A percentile compares a stretch with the other conserved stretches of the same genome.
Evolutionary conservation across 2,329 filamentous ascomycete genomes (phyloP).

Genomic region (Penicillium sp.): DNA sequence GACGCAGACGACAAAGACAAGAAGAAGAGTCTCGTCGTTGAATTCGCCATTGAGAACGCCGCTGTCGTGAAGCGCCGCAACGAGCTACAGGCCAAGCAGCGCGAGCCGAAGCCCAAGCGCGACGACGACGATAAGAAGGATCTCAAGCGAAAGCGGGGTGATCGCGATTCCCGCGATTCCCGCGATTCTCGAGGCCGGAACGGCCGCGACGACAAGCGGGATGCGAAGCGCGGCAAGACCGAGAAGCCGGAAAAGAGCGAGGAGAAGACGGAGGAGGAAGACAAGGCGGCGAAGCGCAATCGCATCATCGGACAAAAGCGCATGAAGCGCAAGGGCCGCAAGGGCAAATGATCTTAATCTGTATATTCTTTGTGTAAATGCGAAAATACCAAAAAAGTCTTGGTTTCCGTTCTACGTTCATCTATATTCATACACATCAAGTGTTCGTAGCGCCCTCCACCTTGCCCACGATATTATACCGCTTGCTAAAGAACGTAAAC

Average conservation of each 20-base stretch:
- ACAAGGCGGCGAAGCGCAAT: conserved; percentile 64
- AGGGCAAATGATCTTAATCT: conserved; percentile 36
- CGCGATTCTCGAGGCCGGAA: conserved; percentile 13
- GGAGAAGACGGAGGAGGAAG: conserved; percentile 42
- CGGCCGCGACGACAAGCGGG: conserved; percentile 17
- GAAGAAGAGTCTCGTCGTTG: conserved; percentile 87
- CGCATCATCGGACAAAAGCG: conserved; percentile 85
- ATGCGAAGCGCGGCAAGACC: conserved; percentile 27
- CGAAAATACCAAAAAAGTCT: conserved; percentile 22
- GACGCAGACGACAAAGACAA: conserved; percentile 59
- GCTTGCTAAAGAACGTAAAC: conserved; percentile 94
- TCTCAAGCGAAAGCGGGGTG: conserved; percentile 37
- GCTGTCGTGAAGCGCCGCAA: conserved; percentile 83
- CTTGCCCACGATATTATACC: conserved; percentile 75
- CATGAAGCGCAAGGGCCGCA: conserved; percentile 68
- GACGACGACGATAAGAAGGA: conserved; percentile 28
- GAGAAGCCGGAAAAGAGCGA: conserved; percentile 16
- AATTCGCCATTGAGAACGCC: conserved; percentile 97
- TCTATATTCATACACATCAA: conserved; percentile 14
- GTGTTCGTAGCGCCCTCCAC: conserved; percentile 44
- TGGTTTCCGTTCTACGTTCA: not conserved
- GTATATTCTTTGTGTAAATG: conserved; percentile 23
- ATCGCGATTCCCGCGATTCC: conserved; percentile 22
- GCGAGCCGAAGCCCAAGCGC: conserved; percentile 27
- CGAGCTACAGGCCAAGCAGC: conserved; percentile 34